Evolutionary conservation across 2,329 filamentous ascomycete species (phyloP), one percentile per base, ranked within the genome.

Genomic region (Lojkania enalia): DNA sequence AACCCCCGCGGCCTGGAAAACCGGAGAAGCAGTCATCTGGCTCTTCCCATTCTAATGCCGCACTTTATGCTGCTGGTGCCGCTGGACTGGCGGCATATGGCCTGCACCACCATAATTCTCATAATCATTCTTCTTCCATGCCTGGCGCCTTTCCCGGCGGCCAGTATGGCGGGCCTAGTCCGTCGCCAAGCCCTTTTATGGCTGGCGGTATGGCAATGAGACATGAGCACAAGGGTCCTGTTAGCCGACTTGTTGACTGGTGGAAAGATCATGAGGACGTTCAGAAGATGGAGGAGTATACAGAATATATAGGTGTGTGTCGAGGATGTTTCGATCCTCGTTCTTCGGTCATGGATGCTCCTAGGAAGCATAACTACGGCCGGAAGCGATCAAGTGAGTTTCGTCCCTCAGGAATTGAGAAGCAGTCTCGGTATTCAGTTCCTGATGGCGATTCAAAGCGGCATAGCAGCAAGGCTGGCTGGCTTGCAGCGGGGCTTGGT

Each of bases 191-290:
- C 23, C 41, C 55, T 6, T 64, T 60, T 33, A 55, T 53, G 48
- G 49, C 58, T 18, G 66, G 66, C 15, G 64, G 65, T 9, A 71
- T 79, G 60, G 73, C 73, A 21, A 73, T 76, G 44, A 55, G 48
- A 35, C 79, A 80, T 52, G 76, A 77, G 40, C 80, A 80, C 45
- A 74, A 73, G 33, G 81, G 81, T 0, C 78, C 83, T 0, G 70
- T 85, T 1, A 73, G 72, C 27, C 77, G 72, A 38, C 73, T 84
- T 20, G 73, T 81, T 29, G 79, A 81, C 56, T 85, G 77, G 73
- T 84, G 78, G 79, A 82, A 76, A 59, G 83, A 81, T 49, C 76
- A 81, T 1, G 81, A 85, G 50, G 83, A 82, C n/a, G 81, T 85
- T 1, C 77, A 76, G 14, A 78, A 79, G 60, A 85, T 83, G 70